A percentile compares a stretch with the other conserved stretches of the same genome.
These are phyloP conservation scores for Leptodontidium sp. DNA, from an alignment of 2,329 filamentous ascomycete species.

Conservation along the genomic window DNA sequence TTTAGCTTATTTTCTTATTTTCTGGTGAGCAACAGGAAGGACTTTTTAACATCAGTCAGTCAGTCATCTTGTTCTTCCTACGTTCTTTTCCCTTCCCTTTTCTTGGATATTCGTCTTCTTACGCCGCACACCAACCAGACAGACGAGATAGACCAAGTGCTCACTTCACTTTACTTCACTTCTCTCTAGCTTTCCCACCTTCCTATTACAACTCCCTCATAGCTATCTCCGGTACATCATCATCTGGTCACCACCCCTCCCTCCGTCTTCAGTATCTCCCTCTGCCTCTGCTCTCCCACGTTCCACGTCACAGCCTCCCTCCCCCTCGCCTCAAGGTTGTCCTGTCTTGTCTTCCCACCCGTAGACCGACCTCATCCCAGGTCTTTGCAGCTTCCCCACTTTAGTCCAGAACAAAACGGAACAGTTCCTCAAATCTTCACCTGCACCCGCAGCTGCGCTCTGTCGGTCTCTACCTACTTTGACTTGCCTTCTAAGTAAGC, in stretches of 20 bases:
- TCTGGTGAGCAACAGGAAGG: slow-evolving; percentile 11
- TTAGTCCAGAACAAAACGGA: background rate
- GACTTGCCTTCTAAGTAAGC: background rate
- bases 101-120: background rate
- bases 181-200: slow-evolving; percentile 5
- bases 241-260: slow-evolving; percentile 3
- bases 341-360: no score
- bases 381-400: background rate
- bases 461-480: slow-evolving; percentile 4
- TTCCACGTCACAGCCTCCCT: background rate
- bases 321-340: no score
- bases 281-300: background rate
- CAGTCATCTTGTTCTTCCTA: background rate
- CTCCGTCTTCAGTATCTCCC: background rate
- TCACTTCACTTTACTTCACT: background rate
- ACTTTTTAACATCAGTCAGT: background rate
- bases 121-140: background rate
- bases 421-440: background rate
- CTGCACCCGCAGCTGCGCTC: background rate
- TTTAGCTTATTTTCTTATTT: slow-evolving; percentile 9
- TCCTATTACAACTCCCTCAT: background rate
- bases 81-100: background rate
- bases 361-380: no score
- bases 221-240: background rate
- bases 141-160: background rate